Conservation (phyloP, 2,329 filamentous ascomycete genomes). For the Pseudomassariella vexata region DNA sequence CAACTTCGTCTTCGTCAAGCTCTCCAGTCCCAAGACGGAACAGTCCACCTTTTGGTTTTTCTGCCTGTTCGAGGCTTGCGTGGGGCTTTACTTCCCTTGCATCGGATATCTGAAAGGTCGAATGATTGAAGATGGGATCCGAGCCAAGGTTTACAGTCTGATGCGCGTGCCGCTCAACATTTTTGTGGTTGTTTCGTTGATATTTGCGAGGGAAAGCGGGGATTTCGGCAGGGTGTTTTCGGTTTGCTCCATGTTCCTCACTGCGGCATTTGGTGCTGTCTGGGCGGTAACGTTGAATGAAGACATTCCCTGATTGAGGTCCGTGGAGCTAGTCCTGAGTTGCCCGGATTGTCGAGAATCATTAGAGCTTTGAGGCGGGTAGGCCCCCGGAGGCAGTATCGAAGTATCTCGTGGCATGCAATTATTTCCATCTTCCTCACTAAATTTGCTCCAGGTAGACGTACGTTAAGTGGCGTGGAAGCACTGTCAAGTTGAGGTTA, state of each 20-base stretch:
- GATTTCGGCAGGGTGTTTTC: constrained; percentile 17
- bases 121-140: constrained; percentile 39
- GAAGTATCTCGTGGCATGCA: too few species aligned
- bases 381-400: too few species aligned
- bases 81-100: constrained; percentile 52
- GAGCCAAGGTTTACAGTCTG: constrained; percentile 50
- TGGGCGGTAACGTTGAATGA: constrained; percentile 19
- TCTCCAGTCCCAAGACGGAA: constrained; percentile 32
- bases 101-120: constrained; percentile 45
- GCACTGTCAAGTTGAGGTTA: too few species aligned
- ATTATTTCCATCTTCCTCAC: too few species aligned
- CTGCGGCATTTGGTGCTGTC: constrained; percentile 16
- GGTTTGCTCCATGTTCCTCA: constrained; percentile 19
- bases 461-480: too few species aligned
- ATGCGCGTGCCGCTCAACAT: constrained; percentile 46
- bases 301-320: constrained; percentile 18
- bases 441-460: too few species aligned
- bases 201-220: constrained; percentile 32
- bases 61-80: constrained; percentile 50
- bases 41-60: constrained; percentile 47
- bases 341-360: too few species aligned
- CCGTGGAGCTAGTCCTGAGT: too few species aligned
- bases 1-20: constrained; percentile 33
- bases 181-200: constrained; percentile 35
- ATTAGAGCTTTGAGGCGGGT: too few species aligned